Evolutionary conservation across 768 basidiomycete genomes (phyloP), one percentile per base, ranked within the genome.

Genomic region (Suillus brevipes): DNA sequence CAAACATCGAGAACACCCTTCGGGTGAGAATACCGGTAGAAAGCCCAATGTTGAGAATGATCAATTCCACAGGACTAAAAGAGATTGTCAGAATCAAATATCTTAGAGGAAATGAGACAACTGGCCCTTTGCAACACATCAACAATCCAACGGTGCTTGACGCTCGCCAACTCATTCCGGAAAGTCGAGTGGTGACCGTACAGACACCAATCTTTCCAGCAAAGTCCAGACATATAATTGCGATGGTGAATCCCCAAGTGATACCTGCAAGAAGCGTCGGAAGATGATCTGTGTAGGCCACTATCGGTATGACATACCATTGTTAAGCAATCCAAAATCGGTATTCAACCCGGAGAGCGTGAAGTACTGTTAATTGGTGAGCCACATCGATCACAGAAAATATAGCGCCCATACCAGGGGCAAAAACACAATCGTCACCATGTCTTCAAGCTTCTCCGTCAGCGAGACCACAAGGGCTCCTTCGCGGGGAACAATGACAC

Each of bases 1-100:
- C 96, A 71, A 98, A 96, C 94, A 97, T 98, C 1, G 94, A 92
- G 80, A 98, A 97, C 16, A 97, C 90, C 18, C 85, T 83, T 79
- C 81, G 81, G 1, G 87, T 84, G 53, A 99, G 81, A 66, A 97
- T 95, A 0, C 85, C 84, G 6, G 92, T 94, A 2, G 83, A 80
- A 16, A 97, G 79, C 1, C 97, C 96, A 68, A 98, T 94, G 69
- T 98, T 99, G 67, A 99, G 89, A 14, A 99, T 95, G 72, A 99
- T 97, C 52, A 98, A 81, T 71, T 97, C 96, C 10, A 98, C 94
- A 5, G 97, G 83, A 49, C 91, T 92, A 16, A 6, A 28, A 20
- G 25, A 50, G 14, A 50, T 14, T 70, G 68, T 61, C 34, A 64
- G 2, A 23, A 13, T 36, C 20, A 65, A 57, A 36, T 37, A 64